Evolutionary conservation across 768 basidiomycete species (phyloP), one percentile per base, ranked within the genome.

Genomic region (Psilocybe sp.): DNA sequence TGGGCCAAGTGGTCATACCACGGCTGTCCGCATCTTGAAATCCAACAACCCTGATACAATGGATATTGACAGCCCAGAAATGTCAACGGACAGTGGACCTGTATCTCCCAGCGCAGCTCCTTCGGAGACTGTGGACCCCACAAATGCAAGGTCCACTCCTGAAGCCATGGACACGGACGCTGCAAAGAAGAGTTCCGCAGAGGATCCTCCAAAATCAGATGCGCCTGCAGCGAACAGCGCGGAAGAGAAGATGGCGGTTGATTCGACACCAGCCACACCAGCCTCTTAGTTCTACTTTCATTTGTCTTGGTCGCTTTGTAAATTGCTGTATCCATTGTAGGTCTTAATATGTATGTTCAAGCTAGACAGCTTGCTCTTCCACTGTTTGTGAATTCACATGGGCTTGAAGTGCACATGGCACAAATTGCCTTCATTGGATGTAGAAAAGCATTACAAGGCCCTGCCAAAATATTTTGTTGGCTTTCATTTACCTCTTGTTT

Each of bases 1-100:
- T 20, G 88, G 88, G 4, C 88, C 88, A 4, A 90, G 88, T 64
- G 85, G 78, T 2, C 78, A 87, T 56, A 78, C 74, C 11, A 83
- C 79, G n/a, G 72, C 69, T 31, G 75, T 73, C 12, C 70, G 76
- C 28, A 70, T 79, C 39, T 54, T 77, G 32, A 72, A 18, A 13
- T 39, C 42, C 18, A 43, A 33, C 4, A 34, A 33, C 5, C 36
- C 73, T 6, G 61, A 58, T 10, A 50, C 62, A 35, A 76, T 78
- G 74, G 76, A 78, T 23, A 66, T 76, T 1, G 78, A 77, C 51
- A 70, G 59, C 7, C 67, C 74, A 28, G 23, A 28, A 28, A 28
- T 28, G 12, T 69, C 68, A 16, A 59, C 69, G 6, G 68, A 67
- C 37, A 68, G 61, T 28, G 23, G 23, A 4, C 23, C 23, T 28